Evolutionary conservation across 2,329 filamentous ascomycete species (phyloP), one percentile per base, ranked within the genome.

Genomic region (Aureobasidium subglaciale): DNA sequence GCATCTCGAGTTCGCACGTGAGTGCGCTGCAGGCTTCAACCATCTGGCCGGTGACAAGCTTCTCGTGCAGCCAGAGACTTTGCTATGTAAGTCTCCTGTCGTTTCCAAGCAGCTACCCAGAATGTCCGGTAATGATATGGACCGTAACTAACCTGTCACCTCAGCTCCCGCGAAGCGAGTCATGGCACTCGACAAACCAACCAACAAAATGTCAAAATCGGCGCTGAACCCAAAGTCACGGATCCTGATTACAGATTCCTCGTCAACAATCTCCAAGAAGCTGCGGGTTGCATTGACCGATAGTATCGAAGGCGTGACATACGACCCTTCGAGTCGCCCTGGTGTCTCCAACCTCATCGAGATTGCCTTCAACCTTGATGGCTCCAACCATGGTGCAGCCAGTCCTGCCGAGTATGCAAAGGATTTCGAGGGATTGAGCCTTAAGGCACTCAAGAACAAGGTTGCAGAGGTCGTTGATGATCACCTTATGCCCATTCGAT

Each of bases 121-220:
- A n/a, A n/a, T n/a, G n/a, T n/a, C n/a, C n/a, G n/a, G n/a, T n/a
- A n/a, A n/a, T n/a, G n/a, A n/a, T n/a, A 40, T 34, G 29, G 35
- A 37, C 35, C 6, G 13, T 5, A 37, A 13, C 5, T 5, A 7
- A 8, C 29, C 29, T 30, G 29, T 30, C n/a, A n/a, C 9, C 10
- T 5, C 46, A 89, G 86, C 86, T n/a, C 85, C 88, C 4, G 82
- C 87, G 2, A 88, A 87, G 64, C 84, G 92, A 59, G 80, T 99
- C 59, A 97, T 96, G 91, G 95, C 90, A 16, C 81, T 99, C 20
- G 83, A 81, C 50, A 76, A 88, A 10, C 92, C 93, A 0, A 73
- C 70, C 0, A 77, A 81, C 52, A 99, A 99, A 69, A 99, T 99
- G 93, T 96, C 90, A 56, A 99, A 99, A 71, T 96, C 90, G 0